Percentiles rank a stretch among this genome's conserved stretches.
Conservation (phyloP, 148 eudicot species). For the Chenopodium quinoa region DNA sequence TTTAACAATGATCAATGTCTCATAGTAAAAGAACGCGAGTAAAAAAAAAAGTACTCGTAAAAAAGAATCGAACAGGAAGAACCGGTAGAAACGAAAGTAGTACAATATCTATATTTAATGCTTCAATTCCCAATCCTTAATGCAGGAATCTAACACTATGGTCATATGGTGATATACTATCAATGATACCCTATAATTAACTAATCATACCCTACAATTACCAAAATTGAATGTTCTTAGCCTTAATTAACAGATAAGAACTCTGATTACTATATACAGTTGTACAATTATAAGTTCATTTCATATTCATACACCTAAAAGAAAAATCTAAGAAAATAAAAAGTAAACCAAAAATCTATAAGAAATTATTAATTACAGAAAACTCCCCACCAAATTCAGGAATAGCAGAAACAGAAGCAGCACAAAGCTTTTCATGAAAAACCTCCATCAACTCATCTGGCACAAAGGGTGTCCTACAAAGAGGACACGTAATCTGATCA, state of each 20-base stretch:
- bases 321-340: conserved; percentile 14
- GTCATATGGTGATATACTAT: too few relatives aligned
- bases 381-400: conserved; percentile 56
- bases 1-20: too few relatives aligned
- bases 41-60: too few relatives aligned
- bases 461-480: conserved; percentile 53
- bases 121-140: too few relatives aligned
- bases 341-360: too few relatives aligned
- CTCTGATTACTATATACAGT: neutral
- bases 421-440: conserved; percentile 54
- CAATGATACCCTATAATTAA: too few relatives aligned
- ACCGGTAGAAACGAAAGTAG: too few relatives aligned
- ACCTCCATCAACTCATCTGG: conserved; percentile 47
- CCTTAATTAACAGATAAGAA: neutral
- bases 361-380: conserved; percentile 38
- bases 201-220: neutral
- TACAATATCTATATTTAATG: too few relatives aligned
- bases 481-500: conserved; percentile 64
- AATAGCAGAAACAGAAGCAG: conserved; percentile 45
- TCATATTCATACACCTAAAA: neutral
- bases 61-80: too few relatives aligned
- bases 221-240: conserved; percentile 1
- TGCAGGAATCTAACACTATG: too few relatives aligned
- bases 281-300: neutral
- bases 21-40: too few relatives aligned